Evolutionary conservation across 2,329 filamentous ascomycete species (phyloP).

Genomic region (Lachnellula suecica): DNA sequence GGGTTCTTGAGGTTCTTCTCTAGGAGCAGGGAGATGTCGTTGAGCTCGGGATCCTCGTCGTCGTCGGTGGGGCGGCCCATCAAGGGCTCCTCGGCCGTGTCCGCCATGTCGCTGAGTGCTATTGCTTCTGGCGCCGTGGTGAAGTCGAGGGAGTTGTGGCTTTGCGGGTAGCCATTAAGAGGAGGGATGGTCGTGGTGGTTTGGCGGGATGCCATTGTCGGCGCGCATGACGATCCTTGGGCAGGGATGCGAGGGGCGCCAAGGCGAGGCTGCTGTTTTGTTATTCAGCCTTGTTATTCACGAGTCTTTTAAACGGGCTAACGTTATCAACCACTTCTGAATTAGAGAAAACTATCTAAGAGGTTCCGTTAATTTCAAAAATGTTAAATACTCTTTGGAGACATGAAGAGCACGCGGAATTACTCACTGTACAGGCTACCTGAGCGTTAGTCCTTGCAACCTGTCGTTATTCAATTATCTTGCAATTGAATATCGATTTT

Average conservation of each 20-base stretch:
- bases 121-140: slow-evolving; percentile 10
- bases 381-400: too few relatives aligned
- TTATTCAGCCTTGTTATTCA: background rate
- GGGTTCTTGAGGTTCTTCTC: slow-evolving; percentile 31
- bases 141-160: background rate
- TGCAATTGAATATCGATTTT: too few relatives aligned
- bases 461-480: too few relatives aligned
- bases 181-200: slow-evolving; percentile 48
- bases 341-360: too few relatives aligned
- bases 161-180: slow-evolving; percentile 47
- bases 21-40: slow-evolving; percentile 25
- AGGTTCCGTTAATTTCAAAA: too few relatives aligned
- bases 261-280: background rate
- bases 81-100: slow-evolving; percentile 28
- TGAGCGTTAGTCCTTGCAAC: too few relatives aligned
- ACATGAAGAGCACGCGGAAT: too few relatives aligned
- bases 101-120: slow-evolving; percentile 26
- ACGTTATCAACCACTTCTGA: too few relatives aligned
- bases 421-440: too few relatives aligned
- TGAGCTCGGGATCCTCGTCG: slow-evolving; percentile 16
- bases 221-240: background rate
- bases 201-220: background rate
- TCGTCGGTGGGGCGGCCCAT: slow-evolving; percentile 23
- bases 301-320: too few relatives aligned
- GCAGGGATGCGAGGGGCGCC: background rate